phyloP scores from a whole-genome alignment of 2,329 filamentous ascomycete genomes.

The Colletotrichum cordylinicola region DNA sequence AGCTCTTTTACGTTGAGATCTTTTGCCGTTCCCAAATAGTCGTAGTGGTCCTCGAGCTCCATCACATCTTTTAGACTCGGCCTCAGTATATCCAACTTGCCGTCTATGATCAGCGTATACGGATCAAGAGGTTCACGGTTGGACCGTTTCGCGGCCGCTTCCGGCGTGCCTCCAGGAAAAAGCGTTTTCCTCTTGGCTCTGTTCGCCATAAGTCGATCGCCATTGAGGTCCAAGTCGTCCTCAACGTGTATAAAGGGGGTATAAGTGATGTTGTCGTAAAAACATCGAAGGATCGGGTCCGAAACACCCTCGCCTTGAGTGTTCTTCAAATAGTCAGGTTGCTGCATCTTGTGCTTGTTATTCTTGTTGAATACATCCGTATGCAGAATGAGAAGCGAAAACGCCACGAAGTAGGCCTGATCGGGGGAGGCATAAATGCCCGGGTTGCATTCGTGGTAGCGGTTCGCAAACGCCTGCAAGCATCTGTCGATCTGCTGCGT shows the following conservation, averaged over 20 bases:
- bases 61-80: conserved; percentile 93
- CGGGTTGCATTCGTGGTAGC: conserved; percentile 98
- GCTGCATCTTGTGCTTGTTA: conserved; percentile 99
- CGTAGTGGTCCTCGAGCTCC: conserved; percentile 89
- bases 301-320: conserved; percentile 91
- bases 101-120: conserved; percentile 91
- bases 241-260: conserved; percentile 98
- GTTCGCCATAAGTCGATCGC: conserved; percentile 72
- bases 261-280: conserved; percentile 98
- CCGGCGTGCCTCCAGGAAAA: conserved; percentile 68
- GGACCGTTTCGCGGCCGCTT: conserved; percentile 64
- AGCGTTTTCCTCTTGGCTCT: conserved; percentile 75
- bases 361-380: conserved; percentile 99
- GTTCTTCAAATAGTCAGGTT: conserved; percentile 93
- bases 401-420: conserved; percentile 97
- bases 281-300: conserved; percentile 91
- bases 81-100: conserved; percentile 81
- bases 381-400: conserved; percentile 94
- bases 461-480: conserved; percentile 90
- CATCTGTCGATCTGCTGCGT: conserved; percentile 98
- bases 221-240: conserved; percentile 83
- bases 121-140: conserved; percentile 90
- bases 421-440: conserved; percentile 91
- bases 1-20: conserved; percentile 80
- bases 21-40: conserved; percentile 79